Evolutionary conservation across 345 rosid genomes (phyloP), one percentile per base, ranked within the genome.

Genomic region (Aethionema arabicum): DNA sequence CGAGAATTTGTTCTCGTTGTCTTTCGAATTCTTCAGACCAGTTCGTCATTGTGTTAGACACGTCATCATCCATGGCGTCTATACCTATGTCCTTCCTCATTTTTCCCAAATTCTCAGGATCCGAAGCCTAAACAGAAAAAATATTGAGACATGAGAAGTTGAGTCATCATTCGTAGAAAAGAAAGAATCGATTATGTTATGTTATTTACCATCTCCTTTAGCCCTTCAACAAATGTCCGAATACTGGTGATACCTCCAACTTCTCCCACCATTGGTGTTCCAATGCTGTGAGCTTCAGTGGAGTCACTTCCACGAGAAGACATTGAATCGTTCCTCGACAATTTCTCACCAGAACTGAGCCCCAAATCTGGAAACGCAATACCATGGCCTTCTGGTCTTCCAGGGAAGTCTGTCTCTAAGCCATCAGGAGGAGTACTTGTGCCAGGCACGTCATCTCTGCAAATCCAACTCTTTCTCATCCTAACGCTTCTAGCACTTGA

Each of bases 291-390:
- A 74, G 63, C 79, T 59, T 78, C 86, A 45, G 80, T 63, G 53
- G 80, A 86, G 63, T 76, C 88, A 73, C 92, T 81, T 63, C 70
- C 96, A 10, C 74, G 72, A 60, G 97, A 93, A 64, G 96, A 90
- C 65, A 67, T 78, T 53, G 99, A 93, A 68, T 79, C 75, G 71
- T 79, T 85, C 79, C 97, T 84, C n/a, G 80, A 68, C 59, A 87
- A 63, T 36, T 35, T 64, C 49, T 29, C 56, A 43, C 49, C 67
- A 55, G 66, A 54, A 15, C 59, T 79, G 29, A 70, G 77, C 69
- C 74, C 79, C 48, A 77, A 72, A 5, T 72, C 81, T 66, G 77
- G 69, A 31, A 64, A 78, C 48, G 46, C 50, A 32, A 66, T 72
- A 63, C 77, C 80, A 39, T 37, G 66, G 55, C 83, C 70, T 32